phyloP scores from a whole-genome alignment of 2,329 filamentous ascomycete genomes.

The Colletotrichum sp. region DNA sequence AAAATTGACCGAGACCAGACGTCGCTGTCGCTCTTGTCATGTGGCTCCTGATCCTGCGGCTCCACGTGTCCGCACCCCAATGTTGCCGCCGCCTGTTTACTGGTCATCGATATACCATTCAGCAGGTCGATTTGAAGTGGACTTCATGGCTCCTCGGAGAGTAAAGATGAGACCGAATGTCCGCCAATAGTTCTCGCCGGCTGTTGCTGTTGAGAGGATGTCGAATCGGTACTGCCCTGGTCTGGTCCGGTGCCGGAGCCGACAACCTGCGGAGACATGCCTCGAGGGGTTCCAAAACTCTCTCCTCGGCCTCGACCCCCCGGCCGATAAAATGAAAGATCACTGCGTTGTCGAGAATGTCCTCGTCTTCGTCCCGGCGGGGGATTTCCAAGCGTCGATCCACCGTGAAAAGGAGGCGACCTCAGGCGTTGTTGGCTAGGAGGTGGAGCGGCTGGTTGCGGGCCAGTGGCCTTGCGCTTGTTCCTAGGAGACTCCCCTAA shows the following conservation, averaged over 20 bases:
- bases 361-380: slow-evolving; percentile 59
- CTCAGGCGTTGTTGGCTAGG: slow-evolving; percentile 50
- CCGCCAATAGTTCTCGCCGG: slow-evolving; percentile 20
- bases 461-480: slow-evolving; percentile 75
- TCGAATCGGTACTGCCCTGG: slow-evolving; percentile 15
- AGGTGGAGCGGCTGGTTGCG: slow-evolving; percentile 49
- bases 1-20: slow-evolving; percentile 27
- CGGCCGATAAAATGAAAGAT: slow-evolving; percentile 57
- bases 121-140: not conserved
- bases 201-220: slow-evolving; percentile 24
- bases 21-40: slow-evolving; percentile 29
- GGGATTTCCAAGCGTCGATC: slow-evolving; percentile 57
- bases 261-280: slow-evolving; percentile 38
- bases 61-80: slow-evolving; percentile 27
- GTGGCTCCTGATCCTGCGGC: slow-evolving; percentile 33
- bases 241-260: slow-evolving; percentile 38
- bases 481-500: slow-evolving; percentile 78
- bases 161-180: slow-evolving; percentile 49
- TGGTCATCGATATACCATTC: slow-evolving; percentile 22
- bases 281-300: slow-evolving; percentile 35
- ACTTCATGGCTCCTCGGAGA: slow-evolving; percentile 43
- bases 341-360: slow-evolving; percentile 70
- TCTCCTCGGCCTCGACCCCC: slow-evolving; percentile 41
- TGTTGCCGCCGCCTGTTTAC: slow-evolving; percentile 7
- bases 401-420: slow-evolving; percentile 57